phyloP scores from a whole-genome alignment of 345 rosid species.

The Angophora floribunda region DNA sequence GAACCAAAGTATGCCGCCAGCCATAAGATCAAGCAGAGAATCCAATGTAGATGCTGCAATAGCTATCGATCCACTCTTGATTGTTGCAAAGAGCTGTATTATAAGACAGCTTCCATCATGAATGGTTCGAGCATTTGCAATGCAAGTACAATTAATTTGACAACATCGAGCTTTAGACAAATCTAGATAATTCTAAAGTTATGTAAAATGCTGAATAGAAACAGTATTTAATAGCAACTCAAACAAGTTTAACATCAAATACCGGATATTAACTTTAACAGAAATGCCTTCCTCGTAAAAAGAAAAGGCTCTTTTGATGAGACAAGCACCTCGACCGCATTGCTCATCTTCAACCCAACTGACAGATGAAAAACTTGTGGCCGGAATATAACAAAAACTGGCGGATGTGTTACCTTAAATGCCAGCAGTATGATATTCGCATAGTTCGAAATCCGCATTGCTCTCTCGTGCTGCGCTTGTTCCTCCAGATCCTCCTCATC shows the following conservation, averaged over 20 bases:
- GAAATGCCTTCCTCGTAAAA: neutral
- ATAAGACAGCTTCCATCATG: neutral
- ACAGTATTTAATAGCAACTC: neutral
- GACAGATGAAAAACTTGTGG: neutral
- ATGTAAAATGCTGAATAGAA: neutral
- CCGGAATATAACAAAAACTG: neutral
- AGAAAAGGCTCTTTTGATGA: neutral
- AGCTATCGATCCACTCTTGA: conserved; percentile 87
- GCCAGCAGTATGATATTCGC: conserved; percentile 65
- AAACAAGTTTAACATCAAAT: neutral
- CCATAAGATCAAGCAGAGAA: conserved; percentile 92
- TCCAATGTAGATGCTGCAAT: conserved; percentile 95
- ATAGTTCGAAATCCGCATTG: conserved; percentile 74
- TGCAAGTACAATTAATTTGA: neutral
- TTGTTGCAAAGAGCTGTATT: conserved; percentile 65
- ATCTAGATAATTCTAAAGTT: neutral
- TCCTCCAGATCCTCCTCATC: conserved; percentile 26
- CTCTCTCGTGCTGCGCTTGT: conserved; percentile 44
- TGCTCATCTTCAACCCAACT: neutral
- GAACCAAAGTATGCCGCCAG: conserved; percentile 95
- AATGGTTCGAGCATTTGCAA: neutral
- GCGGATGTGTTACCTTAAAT: conserved; percentile 39
- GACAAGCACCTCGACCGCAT: neutral
- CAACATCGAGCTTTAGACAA: neutral
- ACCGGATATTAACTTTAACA: neutral